These are phyloP conservation scores for Stenocarpella maydis DNA, from an alignment of 2,329 filamentous ascomycete species.

Conservation along the genomic window DNA sequence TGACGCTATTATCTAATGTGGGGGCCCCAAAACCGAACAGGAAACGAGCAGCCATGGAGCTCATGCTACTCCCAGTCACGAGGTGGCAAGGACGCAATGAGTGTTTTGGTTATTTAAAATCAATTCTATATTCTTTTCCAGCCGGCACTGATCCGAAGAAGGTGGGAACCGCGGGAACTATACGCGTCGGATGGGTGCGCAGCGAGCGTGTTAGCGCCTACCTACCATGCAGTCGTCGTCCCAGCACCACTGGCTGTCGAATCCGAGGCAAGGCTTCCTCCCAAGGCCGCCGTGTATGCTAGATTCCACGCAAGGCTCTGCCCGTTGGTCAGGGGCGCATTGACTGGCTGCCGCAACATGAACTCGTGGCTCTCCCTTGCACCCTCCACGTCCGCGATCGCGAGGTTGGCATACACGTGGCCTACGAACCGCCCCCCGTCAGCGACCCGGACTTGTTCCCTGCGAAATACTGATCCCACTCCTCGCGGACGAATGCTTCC, in stretches of 20 bases:
- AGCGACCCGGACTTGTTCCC: conserved; percentile 1
- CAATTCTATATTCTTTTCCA: not conserved
- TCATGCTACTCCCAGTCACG: not conserved
- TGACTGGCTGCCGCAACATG: conserved; percentile 3
- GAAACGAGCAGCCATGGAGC: not conserved
- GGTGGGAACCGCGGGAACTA: too few species aligned
- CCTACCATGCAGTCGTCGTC: too few species aligned
- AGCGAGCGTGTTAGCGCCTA: not conserved
- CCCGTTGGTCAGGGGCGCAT: not conserved
- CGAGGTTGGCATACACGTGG: not conserved
- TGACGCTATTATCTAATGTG: too few species aligned
- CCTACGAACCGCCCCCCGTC: not conserved
- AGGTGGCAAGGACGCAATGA: too few species aligned
- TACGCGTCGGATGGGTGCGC: too few species aligned
- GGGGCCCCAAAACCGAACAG: not conserved
- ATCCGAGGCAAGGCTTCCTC: not conserved
- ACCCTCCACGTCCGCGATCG: not conserved
- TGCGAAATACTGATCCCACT: conserved; percentile 6
- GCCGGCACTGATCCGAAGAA: too few species aligned
- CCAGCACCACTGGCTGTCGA: not conserved
- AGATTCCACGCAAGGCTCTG: conserved; percentile 1
- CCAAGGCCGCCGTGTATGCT: not conserved
- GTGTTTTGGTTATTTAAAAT: not conserved
- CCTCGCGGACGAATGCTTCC: not conserved
- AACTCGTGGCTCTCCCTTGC: not conserved